A percentile compares a stretch with the other conserved stretches of the same genome.
These are phyloP conservation scores for Prunus padus DNA, from an alignment of 306 rosid species.

Conservation along the genomic window DNA sequence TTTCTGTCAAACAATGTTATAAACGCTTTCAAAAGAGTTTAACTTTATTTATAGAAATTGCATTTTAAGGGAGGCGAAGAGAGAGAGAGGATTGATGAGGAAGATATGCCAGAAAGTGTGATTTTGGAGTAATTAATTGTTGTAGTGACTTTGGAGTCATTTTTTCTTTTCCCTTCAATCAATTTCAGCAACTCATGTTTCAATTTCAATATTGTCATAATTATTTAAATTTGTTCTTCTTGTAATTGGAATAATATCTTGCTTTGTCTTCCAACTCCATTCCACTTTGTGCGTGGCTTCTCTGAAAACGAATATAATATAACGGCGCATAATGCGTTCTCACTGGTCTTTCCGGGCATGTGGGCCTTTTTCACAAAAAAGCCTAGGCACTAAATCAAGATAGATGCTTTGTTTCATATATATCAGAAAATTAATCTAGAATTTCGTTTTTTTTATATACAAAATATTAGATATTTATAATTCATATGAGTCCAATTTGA, in stretches of 20 bases:
- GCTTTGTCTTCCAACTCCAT: neutral
- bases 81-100: neutral
- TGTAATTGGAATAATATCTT: constrained; percentile 21
- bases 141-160: neutral
- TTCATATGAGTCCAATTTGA: too few species aligned
- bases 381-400: neutral
- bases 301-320: constrained; percentile 22
- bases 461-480: too few species aligned
- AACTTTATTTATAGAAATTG: too few species aligned
- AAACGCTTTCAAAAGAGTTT: too few species aligned
- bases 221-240: neutral
- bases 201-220: constrained; percentile 3
- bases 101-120: neutral
- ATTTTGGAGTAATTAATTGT: neutral
- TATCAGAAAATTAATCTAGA: neutral
- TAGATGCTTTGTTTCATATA: constrained; percentile 12
- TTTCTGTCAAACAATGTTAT: too few species aligned
- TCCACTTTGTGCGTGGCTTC: constrained; percentile 12
- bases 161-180: constrained; percentile 17
- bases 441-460: neutral
- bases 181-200: constrained; percentile 2
- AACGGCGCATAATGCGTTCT: constrained; percentile 26
- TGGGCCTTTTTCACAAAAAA: constrained; percentile 15
- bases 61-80: too few species aligned
- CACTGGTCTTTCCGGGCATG: constrained; percentile 28